A percentile compares a stretch with the other conserved stretches of the same genome.
These are phyloP conservation scores for Beta lomatogona DNA, from an alignment of 179 eudicot species.

Conservation along the genomic window DNA sequence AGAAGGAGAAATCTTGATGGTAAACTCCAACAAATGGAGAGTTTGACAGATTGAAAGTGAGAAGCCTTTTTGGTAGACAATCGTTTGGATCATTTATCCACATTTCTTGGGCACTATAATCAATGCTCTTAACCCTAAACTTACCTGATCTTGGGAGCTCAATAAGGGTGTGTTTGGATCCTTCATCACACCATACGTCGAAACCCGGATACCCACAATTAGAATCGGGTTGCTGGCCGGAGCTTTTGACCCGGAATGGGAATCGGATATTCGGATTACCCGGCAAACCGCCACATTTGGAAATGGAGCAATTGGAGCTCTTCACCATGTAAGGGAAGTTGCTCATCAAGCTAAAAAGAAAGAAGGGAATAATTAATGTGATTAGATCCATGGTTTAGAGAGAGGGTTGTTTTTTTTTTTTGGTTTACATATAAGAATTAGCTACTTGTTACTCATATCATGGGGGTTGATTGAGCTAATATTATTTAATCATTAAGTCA, in stretches of 20 bases:
- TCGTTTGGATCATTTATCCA: slow-evolving; percentile 50
- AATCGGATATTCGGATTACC: slow-evolving; percentile 40
- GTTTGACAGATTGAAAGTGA: slow-evolving; percentile 40
- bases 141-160: slow-evolving; percentile 42
- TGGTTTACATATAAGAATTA: slow-evolving; percentile 4
- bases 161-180: slow-evolving; percentile 36
- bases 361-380: slow-evolving; percentile 7
- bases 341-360: slow-evolving; percentile 9
- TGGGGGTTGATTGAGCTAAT: slow-evolving; percentile 19
- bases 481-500: not conserved
- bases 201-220: slow-evolving; percentile 53
- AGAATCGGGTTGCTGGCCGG: slow-evolving; percentile 31
- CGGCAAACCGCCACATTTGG: slow-evolving; percentile 31
- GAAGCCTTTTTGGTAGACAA: slow-evolving; percentile 44
- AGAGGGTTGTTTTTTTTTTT: not conserved
- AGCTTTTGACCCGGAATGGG: slow-evolving; percentile 40
- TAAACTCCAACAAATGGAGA: slow-evolving; percentile 45
- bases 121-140: slow-evolving; percentile 41
- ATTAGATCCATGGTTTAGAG: slow-evolving; percentile 25
- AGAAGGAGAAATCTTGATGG: slow-evolving; percentile 40
- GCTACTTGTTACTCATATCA: not conserved
- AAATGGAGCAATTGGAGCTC: slow-evolving; percentile 32
- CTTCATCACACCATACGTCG: slow-evolving; percentile 36
- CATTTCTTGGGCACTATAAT: slow-evolving; percentile 52
- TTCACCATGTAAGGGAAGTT: slow-evolving; percentile 13